Base-by-base conservation (phyloP, 148 eudicot species). In the Pharnaceum exiguum region DNA sequence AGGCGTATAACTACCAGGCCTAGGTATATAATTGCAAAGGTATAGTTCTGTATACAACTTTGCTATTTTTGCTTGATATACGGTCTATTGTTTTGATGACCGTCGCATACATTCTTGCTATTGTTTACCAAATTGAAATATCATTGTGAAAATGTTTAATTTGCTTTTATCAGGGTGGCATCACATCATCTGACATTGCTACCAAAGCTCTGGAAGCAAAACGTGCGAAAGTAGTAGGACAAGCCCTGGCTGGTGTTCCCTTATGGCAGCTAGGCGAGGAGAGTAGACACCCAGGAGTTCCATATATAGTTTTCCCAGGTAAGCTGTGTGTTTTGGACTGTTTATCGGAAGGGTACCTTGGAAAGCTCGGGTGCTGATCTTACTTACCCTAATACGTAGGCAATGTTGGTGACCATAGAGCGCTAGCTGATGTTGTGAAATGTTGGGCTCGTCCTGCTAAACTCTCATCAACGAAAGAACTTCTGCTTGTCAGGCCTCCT, bases 261-360 rank as follows among this genome's bases (percentile, higher is more conserved):
- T 72, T 94, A 57, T 94, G 99, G 99, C 83, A 89, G 71, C 82
- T 94, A 50, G 91, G 95, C 52, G 78, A 72, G 19, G 96, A 89
- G 69, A 89, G 96, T 71, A 79, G 79, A 65, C 90, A 86, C 73
- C 96, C 99, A 5, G 83, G 88, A 50, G 78, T 89, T 56, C 99
- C 96, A 5, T 94, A 89, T 62, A 86, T 94, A 46, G 99, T 94
- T 49, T 94, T 94, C 59, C 99, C 99, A 62, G 99, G 99, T 89
- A 70, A 62, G 24, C 35, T 24, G 13, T 58, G 40, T 67, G 33
- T 22, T 67, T 28, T 38, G 26, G 28, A 13, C 27, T 65, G 1
- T n/a, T 21, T 12, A 53, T 38, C 1, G 6, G 0, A 43, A 1
- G 7, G 24, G 39, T 63, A 24, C 43, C 27, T 42, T 32, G 40